Percentiles rank a stretch among this genome's conserved stretches.
Conservation (phyloP, 2,329 filamentous ascomycete species). For the Penicillium sp. region DNA sequence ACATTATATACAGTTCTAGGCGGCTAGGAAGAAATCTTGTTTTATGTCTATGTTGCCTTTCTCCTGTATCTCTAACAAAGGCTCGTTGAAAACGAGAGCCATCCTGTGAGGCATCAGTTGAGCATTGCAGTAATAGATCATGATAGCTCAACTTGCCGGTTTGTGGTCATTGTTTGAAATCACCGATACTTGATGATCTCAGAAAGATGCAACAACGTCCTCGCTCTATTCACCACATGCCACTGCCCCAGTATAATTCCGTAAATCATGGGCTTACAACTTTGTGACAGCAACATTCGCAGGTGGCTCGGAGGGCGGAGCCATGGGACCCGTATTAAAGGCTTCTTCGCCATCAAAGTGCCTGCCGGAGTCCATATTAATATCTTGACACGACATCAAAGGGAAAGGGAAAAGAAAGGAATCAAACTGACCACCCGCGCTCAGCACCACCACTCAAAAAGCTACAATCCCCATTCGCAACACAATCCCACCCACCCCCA, state of each 20-base stretch:
- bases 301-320: conserved; percentile 15
- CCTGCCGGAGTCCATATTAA: conserved; percentile 26
- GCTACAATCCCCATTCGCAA: conserved; percentile 71
- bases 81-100: neutral
- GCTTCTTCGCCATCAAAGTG: conserved; percentile 42
- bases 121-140: neutral
- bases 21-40: neutral
- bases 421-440: conserved; percentile 64
- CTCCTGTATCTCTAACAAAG: neutral
- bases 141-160: neutral
- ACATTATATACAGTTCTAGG: neutral
- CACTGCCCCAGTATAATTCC: too few relatives aligned
- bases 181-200: too few relatives aligned
- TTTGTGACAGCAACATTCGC: conserved; percentile 13
- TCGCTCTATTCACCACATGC: neutral
- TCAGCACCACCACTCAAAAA: conserved; percentile 74
- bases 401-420: conserved; percentile 14
- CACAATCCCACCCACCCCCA: conserved; percentile 70
- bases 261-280: conserved; percentile 11
- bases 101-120: neutral
- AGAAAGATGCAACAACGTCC: neutral
- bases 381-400: conserved; percentile 1
- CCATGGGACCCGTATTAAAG: conserved; percentile 35
- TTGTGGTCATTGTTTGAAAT: too few relatives aligned
- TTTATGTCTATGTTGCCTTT: too few relatives aligned